phyloP scores from a whole-genome alignment of 129 eudicot genomes.

The sunflower (Helianthus annuus) region HanXRQr2.0-SUNRISE NC_035433.2:357197-357696 shows the following conservation, averaged over 20 bases:
- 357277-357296: slow-evolving; percentile 68
- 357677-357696: no score
- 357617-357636: neutral
- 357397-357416: slow-evolving; percentile 78
- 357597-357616: neutral
- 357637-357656: no score
- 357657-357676: no score
- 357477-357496: slow-evolving; percentile 16
- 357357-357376: slow-evolving; percentile 55
- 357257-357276: slow-evolving; percentile 37
- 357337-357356: slow-evolving; percentile 81
- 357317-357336: slow-evolving; percentile 79
- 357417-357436: slow-evolving; percentile 65
- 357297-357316: slow-evolving; percentile 50
- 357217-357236: slow-evolving; percentile 36
- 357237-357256: slow-evolving; percentile 45
- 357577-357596: no score
- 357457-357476: slow-evolving; percentile 66
- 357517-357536: neutral
- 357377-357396: slow-evolving; percentile 78
- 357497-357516: neutral
- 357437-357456: slow-evolving; percentile 67
- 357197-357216: slow-evolving; percentile 48
- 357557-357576: neutral
- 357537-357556: neutral